phyloP scores from a whole-genome alignment of 768 basidiomycete species.

The Rickenella mellea region DNA sequence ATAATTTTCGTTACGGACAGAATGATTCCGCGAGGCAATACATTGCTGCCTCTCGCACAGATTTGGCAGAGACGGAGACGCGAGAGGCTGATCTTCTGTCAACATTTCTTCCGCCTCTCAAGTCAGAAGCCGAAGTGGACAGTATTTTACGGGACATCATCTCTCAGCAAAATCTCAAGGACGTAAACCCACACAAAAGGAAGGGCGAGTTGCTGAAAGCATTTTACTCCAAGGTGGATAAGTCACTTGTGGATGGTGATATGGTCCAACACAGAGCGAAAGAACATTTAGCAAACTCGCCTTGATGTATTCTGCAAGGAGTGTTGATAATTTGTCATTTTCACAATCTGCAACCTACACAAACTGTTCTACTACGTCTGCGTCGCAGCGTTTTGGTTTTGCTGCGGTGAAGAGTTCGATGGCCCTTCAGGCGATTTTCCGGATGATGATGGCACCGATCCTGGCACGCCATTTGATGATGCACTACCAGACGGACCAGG shows the following conservation, averaged over 20 bases:
- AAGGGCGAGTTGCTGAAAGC: constrained; percentile 42
- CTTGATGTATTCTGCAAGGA: too few species aligned
- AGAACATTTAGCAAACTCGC: constrained; percentile 25
- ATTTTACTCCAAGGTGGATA: constrained; percentile 57
- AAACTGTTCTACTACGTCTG: too few species aligned
- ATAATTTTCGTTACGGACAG: constrained; percentile 22
- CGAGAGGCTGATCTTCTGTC: constrained; percentile 47
- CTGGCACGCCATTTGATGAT: not conserved
- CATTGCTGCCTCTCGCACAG: constrained; percentile 43
- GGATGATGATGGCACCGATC: not conserved
- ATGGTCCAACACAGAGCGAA: constrained; percentile 46
- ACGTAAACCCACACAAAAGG: constrained; percentile 20
- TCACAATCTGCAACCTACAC: too few species aligned
- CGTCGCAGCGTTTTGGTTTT: too few species aligned
- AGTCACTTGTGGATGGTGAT: constrained; percentile 43
- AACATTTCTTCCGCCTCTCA: constrained; percentile 48
- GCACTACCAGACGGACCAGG: not conserved
- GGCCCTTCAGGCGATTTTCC: too few species aligned
- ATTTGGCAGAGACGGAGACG: constrained; percentile 56
- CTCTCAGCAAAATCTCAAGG: constrained; percentile 14
- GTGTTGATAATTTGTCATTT: too few species aligned
- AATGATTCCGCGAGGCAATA: constrained; percentile 52
- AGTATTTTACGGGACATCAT: constrained; percentile 34
- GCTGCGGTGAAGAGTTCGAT: too few species aligned
- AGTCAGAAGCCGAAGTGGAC: constrained; percentile 50